A percentile compares a stretch with the other conserved stretches of the same genome.
Conservation (phyloP, 1,139 yeast species). For the Suhomyces bolitotheri region DNA sequence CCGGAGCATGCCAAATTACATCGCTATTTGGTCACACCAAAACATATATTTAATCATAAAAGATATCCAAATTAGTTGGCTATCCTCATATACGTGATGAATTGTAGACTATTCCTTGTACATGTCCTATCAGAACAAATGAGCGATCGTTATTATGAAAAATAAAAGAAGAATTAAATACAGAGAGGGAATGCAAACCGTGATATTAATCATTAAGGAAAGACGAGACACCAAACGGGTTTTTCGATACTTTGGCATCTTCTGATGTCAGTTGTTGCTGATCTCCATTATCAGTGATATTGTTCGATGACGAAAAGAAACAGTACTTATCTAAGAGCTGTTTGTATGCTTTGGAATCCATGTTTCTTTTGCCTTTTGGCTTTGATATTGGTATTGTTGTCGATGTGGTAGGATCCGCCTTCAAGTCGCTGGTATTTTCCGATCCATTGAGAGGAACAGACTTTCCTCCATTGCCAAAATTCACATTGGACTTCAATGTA, state of each 20-base stretch:
- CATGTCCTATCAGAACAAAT: too few relatives aligned
- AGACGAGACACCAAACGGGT: slow-evolving; percentile 29
- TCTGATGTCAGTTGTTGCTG: not conserved
- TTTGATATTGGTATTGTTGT: not conserved
- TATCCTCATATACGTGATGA: too few relatives aligned
- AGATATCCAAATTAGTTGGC: too few relatives aligned
- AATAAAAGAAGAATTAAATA: not conserved
- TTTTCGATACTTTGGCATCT: not conserved
- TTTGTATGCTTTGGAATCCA: slow-evolving; percentile 65
- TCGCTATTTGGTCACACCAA: too few relatives aligned
- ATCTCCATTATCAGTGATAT: not conserved
- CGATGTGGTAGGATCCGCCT: not conserved
- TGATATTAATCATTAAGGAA: slow-evolving; percentile 17
- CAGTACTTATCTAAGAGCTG: slow-evolving; percentile 73
- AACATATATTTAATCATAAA: too few relatives aligned
- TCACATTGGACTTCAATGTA: not conserved
- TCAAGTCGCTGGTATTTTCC: not conserved
- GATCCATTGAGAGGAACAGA: not conserved
- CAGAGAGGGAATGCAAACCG: not conserved
- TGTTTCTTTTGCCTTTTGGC: slow-evolving; percentile 4
- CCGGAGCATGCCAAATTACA: too few relatives aligned
- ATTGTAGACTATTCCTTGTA: too few relatives aligned
- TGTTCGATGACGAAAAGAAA: slow-evolving; percentile 41
- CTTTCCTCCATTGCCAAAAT: not conserved
- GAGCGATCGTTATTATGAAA: too few relatives aligned